Conservation (phyloP, 2,329 filamentous ascomycete species). For the Epichloe brachyelytri region DNA sequence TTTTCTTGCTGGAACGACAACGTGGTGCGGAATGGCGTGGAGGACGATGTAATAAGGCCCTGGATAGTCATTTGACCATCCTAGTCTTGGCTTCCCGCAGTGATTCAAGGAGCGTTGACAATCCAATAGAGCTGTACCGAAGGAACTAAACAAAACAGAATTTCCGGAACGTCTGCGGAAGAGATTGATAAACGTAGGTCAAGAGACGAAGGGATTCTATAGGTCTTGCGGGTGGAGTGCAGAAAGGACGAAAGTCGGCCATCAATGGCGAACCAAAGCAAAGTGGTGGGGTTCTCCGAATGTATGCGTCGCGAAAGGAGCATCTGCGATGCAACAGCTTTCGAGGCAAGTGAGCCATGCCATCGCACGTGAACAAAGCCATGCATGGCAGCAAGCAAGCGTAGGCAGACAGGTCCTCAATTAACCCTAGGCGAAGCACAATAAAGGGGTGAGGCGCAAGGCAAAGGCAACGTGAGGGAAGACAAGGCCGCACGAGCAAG, state of each 20-base stretch:
- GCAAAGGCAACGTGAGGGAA: constrained; percentile 1
- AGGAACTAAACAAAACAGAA: not conserved
- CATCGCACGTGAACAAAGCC: constrained; percentile 1
- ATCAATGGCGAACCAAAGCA: constrained; percentile 1
- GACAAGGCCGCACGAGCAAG: constrained; percentile 4
- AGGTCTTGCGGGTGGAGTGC: constrained; percentile 2
- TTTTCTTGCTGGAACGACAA: constrained; percentile 6
- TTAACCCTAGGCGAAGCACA: not conserved
- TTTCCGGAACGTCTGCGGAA: not conserved
- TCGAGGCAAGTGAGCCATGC: constrained; percentile 2
- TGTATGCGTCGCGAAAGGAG: constrained; percentile 1
- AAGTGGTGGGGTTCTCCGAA: not conserved
- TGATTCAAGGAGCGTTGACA: not conserved
- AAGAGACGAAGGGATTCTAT: not conserved
- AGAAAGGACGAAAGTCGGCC: not conserved
- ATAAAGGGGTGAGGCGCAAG: not conserved
- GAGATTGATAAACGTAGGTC: not conserved
- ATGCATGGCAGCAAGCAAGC: constrained; percentile 2
- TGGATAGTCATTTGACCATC: constrained; percentile 4
- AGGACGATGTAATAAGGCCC: constrained; percentile 1
- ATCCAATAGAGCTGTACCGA: not conserved
- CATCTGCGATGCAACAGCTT: constrained; percentile 4
- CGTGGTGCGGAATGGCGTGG: not conserved
- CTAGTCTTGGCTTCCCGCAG: constrained; percentile 3
- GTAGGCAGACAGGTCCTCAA: constrained; percentile 1